These are phyloP conservation scores for Laburnicola sp. DNA, from an alignment of 2,329 filamentous ascomycete genomes.

Conservation along the genomic window DNA sequence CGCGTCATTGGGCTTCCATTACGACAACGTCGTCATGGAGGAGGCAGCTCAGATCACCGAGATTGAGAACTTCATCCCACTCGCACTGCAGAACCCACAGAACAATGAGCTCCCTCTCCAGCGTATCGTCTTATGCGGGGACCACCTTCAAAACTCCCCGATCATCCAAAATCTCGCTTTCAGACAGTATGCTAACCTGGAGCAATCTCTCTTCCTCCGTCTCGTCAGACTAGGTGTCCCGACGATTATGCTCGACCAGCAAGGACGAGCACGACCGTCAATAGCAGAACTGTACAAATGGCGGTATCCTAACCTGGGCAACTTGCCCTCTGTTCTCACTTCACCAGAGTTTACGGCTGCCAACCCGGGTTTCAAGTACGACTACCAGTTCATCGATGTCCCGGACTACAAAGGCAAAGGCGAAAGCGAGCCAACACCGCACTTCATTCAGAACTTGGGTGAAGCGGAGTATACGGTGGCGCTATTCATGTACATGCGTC, in stretches of 20 bases:
- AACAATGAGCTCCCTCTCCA: conserved; percentile 76
- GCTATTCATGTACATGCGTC: conserved; percentile 94
- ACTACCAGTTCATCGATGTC: conserved; percentile 97
- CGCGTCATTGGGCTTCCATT: conserved; percentile 87
- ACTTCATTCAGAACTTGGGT: conserved; percentile 95
- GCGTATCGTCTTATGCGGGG: conserved; percentile 87
- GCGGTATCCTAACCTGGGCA: conserved; percentile 81
- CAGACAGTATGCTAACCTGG: conserved; percentile 91
- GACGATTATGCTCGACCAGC: conserved; percentile 84
- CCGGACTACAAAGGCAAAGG: conserved; percentile 88
- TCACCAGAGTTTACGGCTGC: conserved; percentile 73
- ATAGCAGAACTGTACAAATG: conserved; percentile 91
- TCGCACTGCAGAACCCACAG: conserved; percentile 83
- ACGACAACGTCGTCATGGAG: conserved; percentile 98
- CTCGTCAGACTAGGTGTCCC: conserved; percentile 92
- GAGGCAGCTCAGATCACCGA: conserved; percentile 98
- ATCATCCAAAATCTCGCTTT: conserved; percentile 94
- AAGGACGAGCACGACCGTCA: conserved; percentile 84
- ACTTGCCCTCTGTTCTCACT: conserved; percentile 73
- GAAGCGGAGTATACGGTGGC: conserved; percentile 97
- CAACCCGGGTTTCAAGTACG: conserved; percentile 89
- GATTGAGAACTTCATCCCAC: conserved; percentile 92
- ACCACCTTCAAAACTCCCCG: conserved; percentile 95
- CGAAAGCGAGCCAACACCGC: conserved; percentile 85
- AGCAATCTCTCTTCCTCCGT: conserved; percentile 91